Evolutionary conservation across 208 protist genomes (phyloP).

Genomic region (Kentomonas sorsogonicus): DNA sequence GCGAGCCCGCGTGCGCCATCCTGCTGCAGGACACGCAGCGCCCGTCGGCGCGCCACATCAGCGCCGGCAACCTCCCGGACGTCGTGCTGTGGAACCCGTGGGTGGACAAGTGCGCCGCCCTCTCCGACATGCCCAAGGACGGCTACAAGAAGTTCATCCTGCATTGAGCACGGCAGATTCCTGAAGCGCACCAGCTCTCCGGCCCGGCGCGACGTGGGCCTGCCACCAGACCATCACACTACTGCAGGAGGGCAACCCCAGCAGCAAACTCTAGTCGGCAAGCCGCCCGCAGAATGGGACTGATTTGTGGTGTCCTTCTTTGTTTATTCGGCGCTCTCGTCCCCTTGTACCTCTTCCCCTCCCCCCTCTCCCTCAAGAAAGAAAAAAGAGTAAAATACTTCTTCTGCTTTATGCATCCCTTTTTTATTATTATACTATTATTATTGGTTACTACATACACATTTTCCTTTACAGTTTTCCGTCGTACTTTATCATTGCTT

Average conservation of each 20-base stretch:
- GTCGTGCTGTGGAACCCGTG: conserved; percentile 88
- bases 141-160: conserved; percentile 79
- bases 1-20: conserved; percentile 36
- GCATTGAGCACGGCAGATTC: conserved; percentile 82
- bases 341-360: no score
- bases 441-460: no score
- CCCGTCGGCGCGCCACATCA: conserved; percentile 34
- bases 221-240: conserved; percentile 42
- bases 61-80: conserved; percentile 50
- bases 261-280: conserved; percentile 31
- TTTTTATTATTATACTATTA: conserved; percentile 1
- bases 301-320: background rate
- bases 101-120: conserved; percentile 51
- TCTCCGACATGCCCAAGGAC: conserved; percentile 71
- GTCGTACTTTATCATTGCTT: no score
- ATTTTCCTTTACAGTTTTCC: no score
- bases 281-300: no score
- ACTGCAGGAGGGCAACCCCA: conserved; percentile 26
- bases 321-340: background rate
- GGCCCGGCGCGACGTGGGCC: conserved; percentile 53
- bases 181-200: conserved; percentile 45
- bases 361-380: background rate
- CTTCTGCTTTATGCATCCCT: background rate
- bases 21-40: conserved; percentile 33
- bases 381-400: conserved; percentile 2